Base-by-base conservation (phyloP, 257 asterid genomes). In the Lantana camara region DNA sequence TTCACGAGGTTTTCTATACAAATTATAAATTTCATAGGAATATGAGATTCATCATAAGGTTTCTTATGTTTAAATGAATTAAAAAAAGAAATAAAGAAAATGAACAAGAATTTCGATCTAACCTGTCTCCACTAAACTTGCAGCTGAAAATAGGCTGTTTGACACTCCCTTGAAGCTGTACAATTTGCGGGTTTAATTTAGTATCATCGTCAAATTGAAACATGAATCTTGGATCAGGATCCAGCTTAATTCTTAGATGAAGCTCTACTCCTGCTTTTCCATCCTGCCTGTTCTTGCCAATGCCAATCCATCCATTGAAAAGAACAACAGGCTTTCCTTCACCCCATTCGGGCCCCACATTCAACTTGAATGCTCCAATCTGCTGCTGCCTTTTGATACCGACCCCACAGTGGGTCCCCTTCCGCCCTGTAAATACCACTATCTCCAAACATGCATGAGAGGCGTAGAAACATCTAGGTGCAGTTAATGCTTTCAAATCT, bases 121-220 rank as follows among this genome's bases (percentile, higher is more conserved):
- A 91, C 98, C 98, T 85, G 87, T 93, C 98, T 69, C 64, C 85
- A 74, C 79, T 90, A 73, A 89, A 93, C 86, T 81, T 85, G 97
- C 97, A 90, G 83, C 97, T 93, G 77, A 93, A 90, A 75, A 93
- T 93, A 23, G 97, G 95, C 79, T 93, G 99, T 63, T 80, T 84
- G 47, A 75, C 77, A 17, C 76, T 71, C 46, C 99, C 99, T 73
- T 85, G 99, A 61, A 85, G 95, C 83, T 93, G 97, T 69, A 93
- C 99, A 63, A 89, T 64, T 55, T 87, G 96, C 1, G 99, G 97
- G 69, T 95, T 90, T 22, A 82, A 67, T 70, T 79, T 93, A 17
- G 96, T 80, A 73, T 90, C 95, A 17, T 90, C 97, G 70, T 90
- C 97, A 56, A 93, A 93, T 70, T 84, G 94, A 66, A 90, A 93